Percentiles rank a stretch among this genome's conserved stretches.
These are phyloP conservation scores for Cichorium intybus DNA, from an alignment of 140 eudicot genomes.

Conservation along the genomic window DNA sequence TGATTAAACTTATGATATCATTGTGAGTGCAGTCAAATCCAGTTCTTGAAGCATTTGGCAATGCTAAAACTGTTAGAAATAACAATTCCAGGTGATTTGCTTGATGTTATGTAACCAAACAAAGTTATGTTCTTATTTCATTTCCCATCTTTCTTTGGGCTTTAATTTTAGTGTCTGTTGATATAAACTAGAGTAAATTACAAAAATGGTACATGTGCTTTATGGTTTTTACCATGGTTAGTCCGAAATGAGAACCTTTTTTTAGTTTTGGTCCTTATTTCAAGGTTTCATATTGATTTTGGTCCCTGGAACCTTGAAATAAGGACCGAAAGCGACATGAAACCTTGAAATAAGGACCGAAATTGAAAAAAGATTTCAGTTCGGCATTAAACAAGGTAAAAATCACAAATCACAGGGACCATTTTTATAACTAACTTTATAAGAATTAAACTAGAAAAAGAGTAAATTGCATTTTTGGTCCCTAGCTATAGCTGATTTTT, in stretches of 20 bases:
- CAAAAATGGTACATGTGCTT: not conserved
- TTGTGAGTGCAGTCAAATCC: slow-evolving; percentile 92
- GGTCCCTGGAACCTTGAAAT: not conserved
- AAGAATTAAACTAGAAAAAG: too few relatives aligned
- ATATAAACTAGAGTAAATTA: not conserved
- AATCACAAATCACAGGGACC: not conserved
- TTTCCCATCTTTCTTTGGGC: slow-evolving; percentile 1
- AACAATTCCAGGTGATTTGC: slow-evolving; percentile 91
- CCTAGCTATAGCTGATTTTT: not conserved
- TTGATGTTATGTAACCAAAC: not conserved
- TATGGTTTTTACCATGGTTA: not conserved
- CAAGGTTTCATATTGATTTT: not conserved
- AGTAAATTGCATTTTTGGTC: not conserved
- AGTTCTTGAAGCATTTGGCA: slow-evolving; percentile 99
- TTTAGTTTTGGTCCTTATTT: not conserved
- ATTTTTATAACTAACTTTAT: not conserved
- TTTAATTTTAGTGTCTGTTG: not conserved
- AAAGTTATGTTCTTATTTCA: slow-evolving; percentile 6
- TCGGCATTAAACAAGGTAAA: not conserved
- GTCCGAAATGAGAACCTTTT: not conserved
- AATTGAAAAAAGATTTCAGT: not conserved
- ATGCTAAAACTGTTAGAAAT: slow-evolving; percentile 98
- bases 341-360: not conserved
- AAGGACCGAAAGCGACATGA: not conserved
- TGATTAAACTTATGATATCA: slow-evolving; percentile 18